These are phyloP conservation scores for Venturia asperata DNA, from an alignment of 2,329 filamentous ascomycete genomes.

Conservation along the genomic window DNA sequence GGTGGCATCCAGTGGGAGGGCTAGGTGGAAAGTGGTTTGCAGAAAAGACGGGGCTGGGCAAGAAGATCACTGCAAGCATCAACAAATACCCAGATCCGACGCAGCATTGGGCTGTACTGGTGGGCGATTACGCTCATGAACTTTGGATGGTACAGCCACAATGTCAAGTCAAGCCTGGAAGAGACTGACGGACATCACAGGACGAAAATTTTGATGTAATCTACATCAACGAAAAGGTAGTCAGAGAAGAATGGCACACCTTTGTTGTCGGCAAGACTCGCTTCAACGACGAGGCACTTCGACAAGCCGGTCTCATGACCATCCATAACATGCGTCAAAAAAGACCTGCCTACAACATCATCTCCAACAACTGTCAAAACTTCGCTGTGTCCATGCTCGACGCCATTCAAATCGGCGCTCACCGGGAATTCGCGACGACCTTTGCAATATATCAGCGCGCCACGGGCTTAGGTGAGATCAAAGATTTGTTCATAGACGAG, in stretches of 20 bases:
- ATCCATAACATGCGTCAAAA: slow-evolving; percentile 46
- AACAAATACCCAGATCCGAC: slow-evolving; percentile 52
- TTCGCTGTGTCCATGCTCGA: slow-evolving; percentile 49
- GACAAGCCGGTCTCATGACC: slow-evolving; percentile 37
- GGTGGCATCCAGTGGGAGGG: slow-evolving; percentile 53
- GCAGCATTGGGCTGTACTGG: slow-evolving; percentile 54
- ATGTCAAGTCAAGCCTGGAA: background rate
- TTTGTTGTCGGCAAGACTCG: slow-evolving; percentile 17
- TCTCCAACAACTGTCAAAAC: slow-evolving; percentile 55
- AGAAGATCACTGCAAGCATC: slow-evolving; percentile 49
- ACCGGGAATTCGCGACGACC: slow-evolving; percentile 48
- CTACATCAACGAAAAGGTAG: slow-evolving; percentile 42
- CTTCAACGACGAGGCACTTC: slow-evolving; percentile 19
- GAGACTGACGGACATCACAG: background rate
- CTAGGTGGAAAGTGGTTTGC: slow-evolving; percentile 53
- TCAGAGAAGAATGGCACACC: slow-evolving; percentile 16
- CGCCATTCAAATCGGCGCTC: slow-evolving; percentile 46
- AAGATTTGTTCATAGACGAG: slow-evolving; percentile 43
- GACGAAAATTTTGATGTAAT: slow-evolving; percentile 50
- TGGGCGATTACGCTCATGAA: slow-evolving; percentile 50
- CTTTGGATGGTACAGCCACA: slow-evolving; percentile 49
- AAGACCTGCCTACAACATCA: slow-evolving; percentile 49
- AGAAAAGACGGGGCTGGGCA: slow-evolving; percentile 49
- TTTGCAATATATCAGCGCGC: slow-evolving; percentile 48
- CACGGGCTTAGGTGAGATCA: slow-evolving; percentile 44